Evolutionary conservation across 1,139 yeast genomes (phyloP).

Genomic region (Nakaseomyces delphensis): DNA sequence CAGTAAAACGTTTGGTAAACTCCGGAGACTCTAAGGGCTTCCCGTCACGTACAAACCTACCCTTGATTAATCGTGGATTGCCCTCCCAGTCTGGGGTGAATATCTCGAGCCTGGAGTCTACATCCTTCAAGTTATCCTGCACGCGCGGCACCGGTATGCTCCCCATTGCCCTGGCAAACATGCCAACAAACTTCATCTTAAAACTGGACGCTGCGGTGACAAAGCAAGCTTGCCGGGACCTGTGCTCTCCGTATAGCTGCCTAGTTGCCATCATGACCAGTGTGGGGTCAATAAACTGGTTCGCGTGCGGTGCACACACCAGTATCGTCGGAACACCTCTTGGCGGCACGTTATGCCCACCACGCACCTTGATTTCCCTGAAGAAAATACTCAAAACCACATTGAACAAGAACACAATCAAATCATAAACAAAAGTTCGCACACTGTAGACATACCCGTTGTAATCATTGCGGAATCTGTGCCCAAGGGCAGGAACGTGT

Average conservation of each 20-base stretch:
- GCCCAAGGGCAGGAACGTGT: conserved; percentile 11
- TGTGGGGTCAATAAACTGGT: conserved; percentile 69
- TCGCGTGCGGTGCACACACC: conserved; percentile 77
- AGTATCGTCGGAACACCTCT: conserved; percentile 58
- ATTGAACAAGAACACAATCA: conserved; percentile 17
- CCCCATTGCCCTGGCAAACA: conserved; percentile 47
- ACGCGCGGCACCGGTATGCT: conserved; percentile 70
- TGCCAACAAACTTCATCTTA: conserved; percentile 45
- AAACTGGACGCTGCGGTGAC: conserved; percentile 61
- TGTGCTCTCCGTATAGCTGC: conserved; percentile 16
- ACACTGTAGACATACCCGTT: conserved; percentile 13
- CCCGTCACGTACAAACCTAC: conserved; percentile 11
- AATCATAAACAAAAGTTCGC: conserved; percentile 15
- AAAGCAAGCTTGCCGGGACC: conserved; percentile 41
- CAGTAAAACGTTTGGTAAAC: conserved; percentile 36
- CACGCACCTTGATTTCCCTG: conserved; percentile 60
- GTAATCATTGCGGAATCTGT: conserved; percentile 12
- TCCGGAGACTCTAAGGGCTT: conserved; percentile 8
- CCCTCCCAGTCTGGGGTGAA: conserved; percentile 34
- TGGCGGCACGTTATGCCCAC: conserved; percentile 55
- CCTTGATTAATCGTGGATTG: conserved; percentile 30
- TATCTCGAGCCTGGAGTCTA: conserved; percentile 39
- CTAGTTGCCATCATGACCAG: conserved; percentile 49
- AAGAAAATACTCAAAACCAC: conserved; percentile 38
- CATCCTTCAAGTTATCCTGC: conserved; percentile 49